A percentile compares a stretch with the other conserved stretches of the same genome.
Evolutionary conservation across 2,329 filamentous ascomycete species (phyloP).

Genomic region (Purpureocillium takamizusanense): DNA sequence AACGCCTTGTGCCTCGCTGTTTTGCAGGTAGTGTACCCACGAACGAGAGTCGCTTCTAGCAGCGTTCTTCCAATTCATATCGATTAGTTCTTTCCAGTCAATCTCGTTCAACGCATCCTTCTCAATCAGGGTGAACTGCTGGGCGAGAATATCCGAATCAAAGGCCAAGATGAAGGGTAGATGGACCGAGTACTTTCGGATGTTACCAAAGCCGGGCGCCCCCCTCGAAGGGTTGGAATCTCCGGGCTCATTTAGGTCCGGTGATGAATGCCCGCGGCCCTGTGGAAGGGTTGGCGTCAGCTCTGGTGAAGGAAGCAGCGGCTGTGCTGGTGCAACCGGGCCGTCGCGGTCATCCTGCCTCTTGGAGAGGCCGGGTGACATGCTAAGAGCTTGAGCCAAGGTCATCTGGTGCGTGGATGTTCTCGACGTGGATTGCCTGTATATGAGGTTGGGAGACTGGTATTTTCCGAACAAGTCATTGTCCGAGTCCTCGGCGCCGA

Average conservation of each 20-base stretch:
- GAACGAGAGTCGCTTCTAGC: slow-evolving; percentile 57
- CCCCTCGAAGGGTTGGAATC: slow-evolving; percentile 26
- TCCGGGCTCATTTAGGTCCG: slow-evolving; percentile 19
- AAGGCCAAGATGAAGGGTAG: slow-evolving; percentile 75
- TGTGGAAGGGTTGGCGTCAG: slow-evolving; percentile 35
- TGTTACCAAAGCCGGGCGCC: slow-evolving; percentile 17
- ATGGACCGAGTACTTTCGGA: slow-evolving; percentile 44
- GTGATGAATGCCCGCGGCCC: slow-evolving; percentile 13
- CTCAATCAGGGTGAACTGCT: slow-evolving; percentile 79
- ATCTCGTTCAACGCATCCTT: slow-evolving; percentile 81
- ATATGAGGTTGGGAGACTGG: slow-evolving; percentile 23
- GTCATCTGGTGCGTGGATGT: slow-evolving; percentile 38
- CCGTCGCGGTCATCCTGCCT: neutral
- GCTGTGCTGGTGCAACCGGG: slow-evolving; percentile 7
- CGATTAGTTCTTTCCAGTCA: slow-evolving; percentile 80
- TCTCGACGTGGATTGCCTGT: slow-evolving; percentile 14
- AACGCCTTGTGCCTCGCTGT: slow-evolving; percentile 63
- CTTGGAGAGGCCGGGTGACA: slow-evolving; percentile 4
- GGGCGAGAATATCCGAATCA: slow-evolving; percentile 67
- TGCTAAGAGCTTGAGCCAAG: slow-evolving; percentile 33
- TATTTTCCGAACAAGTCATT: slow-evolving; percentile 9
- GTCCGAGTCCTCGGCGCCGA: slow-evolving; percentile 33
- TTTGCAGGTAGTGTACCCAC: slow-evolving; percentile 74
- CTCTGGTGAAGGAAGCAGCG: slow-evolving; percentile 33
- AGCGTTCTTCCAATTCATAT: slow-evolving; percentile 71